These are phyloP conservation scores for Cercospora berteroae DNA, from an alignment of 2,329 filamentous ascomycete genomes.

Conservation along the genomic window DNA sequence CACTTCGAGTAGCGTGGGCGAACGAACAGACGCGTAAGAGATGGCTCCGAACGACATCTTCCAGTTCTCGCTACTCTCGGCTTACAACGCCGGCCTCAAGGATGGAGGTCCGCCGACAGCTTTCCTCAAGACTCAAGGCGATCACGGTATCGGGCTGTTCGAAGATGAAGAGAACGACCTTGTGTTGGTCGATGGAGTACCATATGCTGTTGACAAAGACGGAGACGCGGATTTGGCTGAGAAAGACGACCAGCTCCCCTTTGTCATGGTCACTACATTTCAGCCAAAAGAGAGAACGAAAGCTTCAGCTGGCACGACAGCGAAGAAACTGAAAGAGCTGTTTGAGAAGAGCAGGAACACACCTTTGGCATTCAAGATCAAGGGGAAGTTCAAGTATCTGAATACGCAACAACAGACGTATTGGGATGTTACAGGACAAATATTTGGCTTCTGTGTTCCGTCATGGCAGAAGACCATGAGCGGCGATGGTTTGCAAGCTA, in stretches of 20 bases:
- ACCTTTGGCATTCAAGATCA: constrained; percentile 42
- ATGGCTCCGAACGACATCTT: constrained; percentile 48
- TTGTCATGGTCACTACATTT: constrained; percentile 45
- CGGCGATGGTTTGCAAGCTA: constrained; percentile 41
- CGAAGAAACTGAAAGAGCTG: constrained; percentile 30
- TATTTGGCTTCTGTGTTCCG: constrained; percentile 44
- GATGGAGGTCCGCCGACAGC: constrained; percentile 37
- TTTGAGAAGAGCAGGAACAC: constrained; percentile 40
- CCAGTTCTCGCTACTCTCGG: constrained; percentile 44
- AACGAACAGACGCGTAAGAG: background rate
- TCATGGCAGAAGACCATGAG: constrained; percentile 43
- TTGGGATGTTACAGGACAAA: constrained; percentile 38
- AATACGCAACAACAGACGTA: constrained; percentile 33
- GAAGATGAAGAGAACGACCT: constrained; percentile 36
- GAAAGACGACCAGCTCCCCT: constrained; percentile 38
- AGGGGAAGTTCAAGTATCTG: constrained; percentile 39
- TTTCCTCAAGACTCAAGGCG: constrained; percentile 44
- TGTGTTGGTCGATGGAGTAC: constrained; percentile 39
- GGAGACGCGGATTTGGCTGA: constrained; percentile 37
- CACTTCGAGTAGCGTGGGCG: constrained; percentile 31
- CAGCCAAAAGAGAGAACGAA: constrained; percentile 38
- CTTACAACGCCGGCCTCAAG: constrained; percentile 40
- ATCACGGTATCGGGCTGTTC: constrained; percentile 45
- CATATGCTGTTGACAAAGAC: constrained; percentile 37
- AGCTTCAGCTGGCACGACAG: constrained; percentile 28